Evolutionary conservation across 164 flowering plant genomes (phyloP).

Genomic region (Vitis rupestris): DNA sequence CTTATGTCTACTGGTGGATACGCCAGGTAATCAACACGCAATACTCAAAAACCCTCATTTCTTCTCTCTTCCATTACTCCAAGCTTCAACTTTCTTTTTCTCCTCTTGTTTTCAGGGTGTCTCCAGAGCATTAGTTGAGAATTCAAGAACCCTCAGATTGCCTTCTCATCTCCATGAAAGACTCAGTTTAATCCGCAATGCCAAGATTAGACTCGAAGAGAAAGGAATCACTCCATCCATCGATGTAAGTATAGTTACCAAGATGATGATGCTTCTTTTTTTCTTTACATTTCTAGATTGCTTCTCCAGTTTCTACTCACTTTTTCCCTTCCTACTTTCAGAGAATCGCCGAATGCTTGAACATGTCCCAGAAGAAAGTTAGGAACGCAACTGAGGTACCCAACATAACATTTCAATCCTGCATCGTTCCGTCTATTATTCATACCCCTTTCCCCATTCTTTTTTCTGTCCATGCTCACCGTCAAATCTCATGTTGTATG

Average conservation of each 20-base stretch:
- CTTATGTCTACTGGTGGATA: constrained; percentile 99
- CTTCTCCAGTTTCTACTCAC: background rate
- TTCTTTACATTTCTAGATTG: background rate
- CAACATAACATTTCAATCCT: background rate
- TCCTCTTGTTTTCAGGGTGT: constrained; percentile 69
- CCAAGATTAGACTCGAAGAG: constrained; percentile 68
- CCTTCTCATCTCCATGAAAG: constrained; percentile 90
- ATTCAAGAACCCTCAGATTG: constrained; percentile 77
- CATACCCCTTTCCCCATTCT: too few relatives aligned
- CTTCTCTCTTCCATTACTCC: too few relatives aligned
- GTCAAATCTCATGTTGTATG: constrained; percentile 8
- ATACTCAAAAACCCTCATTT: too few relatives aligned
- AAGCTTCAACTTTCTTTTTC: background rate
- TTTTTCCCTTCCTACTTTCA: constrained; percentile 25
- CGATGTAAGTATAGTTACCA: constrained; percentile 49
- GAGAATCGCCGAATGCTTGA: constrained; percentile 82
- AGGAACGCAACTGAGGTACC: constrained; percentile 92
- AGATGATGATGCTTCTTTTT: background rate
- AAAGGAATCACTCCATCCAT: constrained; percentile 81
- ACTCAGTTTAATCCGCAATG: constrained; percentile 67
- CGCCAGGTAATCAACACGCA: constrained; percentile 60
- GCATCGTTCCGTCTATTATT: too few relatives aligned
- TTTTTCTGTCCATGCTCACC: constrained; percentile 14
- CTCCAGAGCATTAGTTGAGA: constrained; percentile 75
- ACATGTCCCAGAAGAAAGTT: constrained; percentile 86